Conservation (phyloP, 1,139 yeast species). For the Arxiozyma slooffiae region DNA sequence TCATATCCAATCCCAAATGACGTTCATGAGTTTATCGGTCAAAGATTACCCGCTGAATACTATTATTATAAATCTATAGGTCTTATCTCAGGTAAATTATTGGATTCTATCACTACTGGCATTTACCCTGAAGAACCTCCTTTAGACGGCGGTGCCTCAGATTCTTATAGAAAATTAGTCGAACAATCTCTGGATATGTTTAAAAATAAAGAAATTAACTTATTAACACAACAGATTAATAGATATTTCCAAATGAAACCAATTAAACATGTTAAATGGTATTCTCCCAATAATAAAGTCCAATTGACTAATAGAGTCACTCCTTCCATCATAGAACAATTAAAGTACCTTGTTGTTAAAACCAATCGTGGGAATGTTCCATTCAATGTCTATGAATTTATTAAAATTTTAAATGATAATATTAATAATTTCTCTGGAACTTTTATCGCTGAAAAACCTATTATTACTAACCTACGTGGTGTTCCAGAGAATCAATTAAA, state of each 20-base stretch:
- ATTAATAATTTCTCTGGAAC: constrained; percentile 21
- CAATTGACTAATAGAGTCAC: constrained; percentile 45
- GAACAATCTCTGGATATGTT: constrained; percentile 38
- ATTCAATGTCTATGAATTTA: constrained; percentile 25
- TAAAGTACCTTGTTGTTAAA: constrained; percentile 34
- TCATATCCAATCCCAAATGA: constrained; percentile 49
- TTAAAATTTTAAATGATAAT: constrained; percentile 20
- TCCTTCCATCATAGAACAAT: constrained; percentile 38
- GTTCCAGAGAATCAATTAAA: constrained; percentile 30
- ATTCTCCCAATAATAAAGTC: constrained; percentile 37
- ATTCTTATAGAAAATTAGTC: constrained; percentile 50
- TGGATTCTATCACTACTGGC: constrained; percentile 63
- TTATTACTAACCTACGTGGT: constrained; percentile 30
- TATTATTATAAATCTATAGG: constrained; percentile 79
- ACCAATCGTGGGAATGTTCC: constrained; percentile 18
- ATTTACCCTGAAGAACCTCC: constrained; percentile 57
- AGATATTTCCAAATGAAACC: constrained; percentile 79
- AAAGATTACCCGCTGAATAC: constrained; percentile 78
- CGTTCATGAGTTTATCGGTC: constrained; percentile 73
- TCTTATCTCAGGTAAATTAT: constrained; percentile 51
- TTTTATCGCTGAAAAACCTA: constrained; percentile 35
- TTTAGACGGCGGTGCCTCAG: constrained; percentile 52
- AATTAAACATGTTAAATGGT: constrained; percentile 52
- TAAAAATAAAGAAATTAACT: constrained; percentile 54
- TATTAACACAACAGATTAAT: constrained; percentile 63